Evolutionary conservation across 2,329 filamentous ascomycete genomes (phyloP).

Genomic region (Alternaria gansuensis): DNA sequence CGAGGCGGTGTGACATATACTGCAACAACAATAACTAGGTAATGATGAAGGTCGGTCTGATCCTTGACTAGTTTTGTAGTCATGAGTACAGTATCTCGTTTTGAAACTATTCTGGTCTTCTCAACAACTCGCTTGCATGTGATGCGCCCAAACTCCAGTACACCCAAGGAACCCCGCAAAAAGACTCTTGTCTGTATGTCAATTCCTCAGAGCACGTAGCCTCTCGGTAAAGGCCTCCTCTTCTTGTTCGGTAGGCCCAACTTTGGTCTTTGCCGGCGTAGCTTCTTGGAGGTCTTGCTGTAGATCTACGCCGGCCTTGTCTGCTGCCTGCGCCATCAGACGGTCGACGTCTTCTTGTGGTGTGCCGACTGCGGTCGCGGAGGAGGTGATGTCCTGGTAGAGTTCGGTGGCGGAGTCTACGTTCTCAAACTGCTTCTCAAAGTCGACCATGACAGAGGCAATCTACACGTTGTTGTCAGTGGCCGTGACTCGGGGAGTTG

Average conservation of each 20-base stretch:
- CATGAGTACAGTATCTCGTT: neutral
- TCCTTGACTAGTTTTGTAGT: conserved; percentile 5
- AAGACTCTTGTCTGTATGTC: conserved; percentile 1
- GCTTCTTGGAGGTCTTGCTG: conserved; percentile 75
- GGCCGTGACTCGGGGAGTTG: neutral
- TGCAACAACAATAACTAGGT: neutral
- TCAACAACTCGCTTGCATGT: conserved; percentile 8
- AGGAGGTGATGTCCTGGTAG: conserved; percentile 85
- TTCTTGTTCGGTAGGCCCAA: conserved; percentile 77
- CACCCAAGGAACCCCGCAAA: conserved; percentile 2
- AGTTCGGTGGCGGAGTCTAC: conserved; percentile 67
- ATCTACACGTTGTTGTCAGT: conserved; percentile 57
- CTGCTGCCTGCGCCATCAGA: conserved; percentile 83
- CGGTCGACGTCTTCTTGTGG: conserved; percentile 87
- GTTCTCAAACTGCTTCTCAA: conserved; percentile 66
- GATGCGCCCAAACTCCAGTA: conserved; percentile 10
- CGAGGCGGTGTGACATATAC: conserved; percentile 7
- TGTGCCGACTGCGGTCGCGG: conserved; percentile 77
- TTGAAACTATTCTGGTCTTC: conserved; percentile 4
- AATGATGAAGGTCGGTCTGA: neutral
- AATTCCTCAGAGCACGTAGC: conserved; percentile 63
- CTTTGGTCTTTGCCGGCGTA: conserved; percentile 64
- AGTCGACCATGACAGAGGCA: conserved; percentile 71
- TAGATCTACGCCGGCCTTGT: conserved; percentile 86
- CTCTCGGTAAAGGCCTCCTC: conserved; percentile 75